Percentiles rank a stretch among this genome's conserved stretches.
Evolutionary conservation across 768 basidiomycete species (phyloP).

Genomic region (Amanita brunnescens): DNA sequence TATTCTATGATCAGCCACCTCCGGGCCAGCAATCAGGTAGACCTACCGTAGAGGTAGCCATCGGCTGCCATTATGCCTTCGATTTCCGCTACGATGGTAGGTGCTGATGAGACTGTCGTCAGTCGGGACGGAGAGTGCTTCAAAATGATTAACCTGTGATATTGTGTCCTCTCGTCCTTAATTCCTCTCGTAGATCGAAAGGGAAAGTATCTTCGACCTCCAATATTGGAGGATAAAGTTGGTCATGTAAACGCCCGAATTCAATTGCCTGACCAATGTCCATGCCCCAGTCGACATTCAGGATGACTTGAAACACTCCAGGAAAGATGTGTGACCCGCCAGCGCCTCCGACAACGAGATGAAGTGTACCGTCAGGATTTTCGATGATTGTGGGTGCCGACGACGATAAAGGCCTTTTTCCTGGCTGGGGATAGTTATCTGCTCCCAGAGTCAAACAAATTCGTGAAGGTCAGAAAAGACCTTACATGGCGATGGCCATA

Average conservation of each 20-base stretch:
- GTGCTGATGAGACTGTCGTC: constrained; percentile 28
- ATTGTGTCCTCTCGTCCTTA: constrained; percentile 61
- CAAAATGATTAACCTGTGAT: constrained; percentile 38
- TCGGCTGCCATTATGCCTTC: constrained; percentile 52
- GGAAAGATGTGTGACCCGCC: constrained; percentile 86
- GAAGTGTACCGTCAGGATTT: constrained; percentile 61
- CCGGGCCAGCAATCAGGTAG: too few species aligned
- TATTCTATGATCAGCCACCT: too few species aligned
- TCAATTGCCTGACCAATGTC: constrained; percentile 81
- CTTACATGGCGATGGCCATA: constrained; percentile 79
- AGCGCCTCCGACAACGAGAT: constrained; percentile 70
- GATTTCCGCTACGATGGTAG: constrained; percentile 64
- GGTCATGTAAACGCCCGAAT: constrained; percentile 75
- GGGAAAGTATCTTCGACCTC: constrained; percentile 59
- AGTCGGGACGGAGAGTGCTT: neutral
- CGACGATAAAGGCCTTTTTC: constrained; percentile 88
- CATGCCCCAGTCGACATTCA: constrained; percentile 80
- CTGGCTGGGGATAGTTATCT: constrained; percentile 86
- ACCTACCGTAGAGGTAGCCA: constrained; percentile 51
- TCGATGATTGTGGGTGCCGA: constrained; percentile 78
- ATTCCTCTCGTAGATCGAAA: constrained; percentile 39
- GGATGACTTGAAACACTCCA: constrained; percentile 66
- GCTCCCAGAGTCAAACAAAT: neutral
- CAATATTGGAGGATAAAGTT: constrained; percentile 60
- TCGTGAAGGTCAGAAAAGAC: neutral